Conservation (phyloP, 768 basidiomycete genomes). For the Imleria badia region DNA sequence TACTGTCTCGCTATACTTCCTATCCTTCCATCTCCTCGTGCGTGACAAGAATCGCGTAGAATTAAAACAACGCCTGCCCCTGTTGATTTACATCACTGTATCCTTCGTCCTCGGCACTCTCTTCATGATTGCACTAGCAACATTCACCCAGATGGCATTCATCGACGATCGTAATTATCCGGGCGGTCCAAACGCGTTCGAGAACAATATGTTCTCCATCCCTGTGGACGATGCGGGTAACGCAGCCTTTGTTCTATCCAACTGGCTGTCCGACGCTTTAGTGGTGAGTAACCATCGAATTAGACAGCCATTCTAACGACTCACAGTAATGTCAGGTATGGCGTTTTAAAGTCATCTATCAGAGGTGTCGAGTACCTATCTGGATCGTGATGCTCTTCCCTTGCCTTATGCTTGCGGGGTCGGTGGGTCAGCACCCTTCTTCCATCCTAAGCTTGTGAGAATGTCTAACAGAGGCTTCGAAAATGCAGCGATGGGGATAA, state of each 20-base stretch:
- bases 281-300: constrained; percentile 11
- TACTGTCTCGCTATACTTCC: neutral
- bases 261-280: constrained; percentile 19
- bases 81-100: constrained; percentile 5
- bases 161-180: constrained; percentile 33
- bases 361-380: neutral
- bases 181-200: constrained; percentile 31
- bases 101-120: constrained; percentile 14
- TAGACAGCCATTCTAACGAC: neutral
- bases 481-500: constrained; percentile 2
- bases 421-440: neutral
- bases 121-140: constrained; percentile 14
- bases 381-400: constrained; percentile 13
- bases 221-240: constrained; percentile 18
- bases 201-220: constrained; percentile 17
- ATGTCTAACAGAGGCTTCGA: neutral
- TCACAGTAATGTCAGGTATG: constrained; percentile 7
- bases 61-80: constrained; percentile 3
- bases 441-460: neutral
- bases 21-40: constrained; percentile 10
- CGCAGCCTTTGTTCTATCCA: constrained; percentile 3
- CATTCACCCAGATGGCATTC: constrained; percentile 29
- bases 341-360: constrained; percentile 22
- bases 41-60: neutral
- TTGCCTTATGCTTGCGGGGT: constrained; percentile 7